phyloP scores from a whole-genome alignment of 1,139 yeast species.

The Lodderomyces margitis region DNA sequence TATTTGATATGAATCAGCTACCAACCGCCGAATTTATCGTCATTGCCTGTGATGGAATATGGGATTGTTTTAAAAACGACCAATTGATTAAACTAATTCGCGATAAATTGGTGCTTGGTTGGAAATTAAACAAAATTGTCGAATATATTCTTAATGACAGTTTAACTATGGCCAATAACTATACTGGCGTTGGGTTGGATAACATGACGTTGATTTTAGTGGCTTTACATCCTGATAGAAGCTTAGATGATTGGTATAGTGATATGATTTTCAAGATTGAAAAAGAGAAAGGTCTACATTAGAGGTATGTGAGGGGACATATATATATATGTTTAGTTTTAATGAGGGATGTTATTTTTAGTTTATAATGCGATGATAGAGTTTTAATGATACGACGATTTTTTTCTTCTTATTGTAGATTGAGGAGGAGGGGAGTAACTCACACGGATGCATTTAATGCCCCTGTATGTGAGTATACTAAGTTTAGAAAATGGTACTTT shows the following conservation, averaged over 20 bases:
- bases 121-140: constrained; percentile 56
- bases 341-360: no score
- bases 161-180: constrained; percentile 67
- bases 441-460: no score
- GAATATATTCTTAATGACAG: constrained; percentile 64
- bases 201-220: constrained; percentile 73
- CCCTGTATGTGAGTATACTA: no score
- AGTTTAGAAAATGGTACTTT: no score
- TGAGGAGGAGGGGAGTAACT: no score
- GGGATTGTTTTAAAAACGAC: constrained; percentile 71
- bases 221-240: constrained; percentile 47
- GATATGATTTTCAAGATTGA: constrained; percentile 49
- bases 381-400: no score
- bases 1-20: constrained; percentile 40
- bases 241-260: constrained; percentile 57
- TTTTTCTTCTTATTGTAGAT: no score
- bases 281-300: constrained; percentile 38
- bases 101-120: constrained; percentile 55
- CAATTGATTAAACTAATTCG: constrained; percentile 54
- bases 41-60: constrained; percentile 75
- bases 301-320: not conserved
- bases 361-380: no score
- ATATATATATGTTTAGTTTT: no score
- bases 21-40: constrained; percentile 60
- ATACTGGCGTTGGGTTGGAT: constrained; percentile 78